A percentile compares a stretch with the other conserved stretches of the same genome.
Evolutionary conservation across 176 grass and related monocot genomes (phyloP).

Genomic region (Alopecurus myosuroides): DNA sequence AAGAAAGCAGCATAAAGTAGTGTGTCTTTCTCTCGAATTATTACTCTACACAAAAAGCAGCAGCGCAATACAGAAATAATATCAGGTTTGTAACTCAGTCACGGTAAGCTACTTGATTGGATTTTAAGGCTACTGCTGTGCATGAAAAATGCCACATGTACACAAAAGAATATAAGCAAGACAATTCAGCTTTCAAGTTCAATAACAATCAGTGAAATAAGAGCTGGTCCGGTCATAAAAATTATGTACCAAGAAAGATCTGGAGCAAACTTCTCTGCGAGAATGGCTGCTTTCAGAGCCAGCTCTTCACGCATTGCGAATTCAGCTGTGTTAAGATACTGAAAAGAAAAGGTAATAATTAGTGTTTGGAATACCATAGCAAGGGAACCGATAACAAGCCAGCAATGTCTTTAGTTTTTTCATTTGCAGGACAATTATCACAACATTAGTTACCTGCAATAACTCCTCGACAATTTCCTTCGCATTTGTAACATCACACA

Average conservation of each 20-base stretch:
- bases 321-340: slow-evolving; percentile 99
- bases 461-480: slow-evolving; percentile 99
- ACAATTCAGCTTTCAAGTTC: neutral
- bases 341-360: slow-evolving; percentile 17
- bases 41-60: neutral
- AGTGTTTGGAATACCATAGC: slow-evolving; percentile 15
- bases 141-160: neutral
- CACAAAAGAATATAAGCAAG: neutral
- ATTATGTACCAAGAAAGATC: slow-evolving; percentile 86
- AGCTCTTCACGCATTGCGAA: slow-evolving; percentile 98
- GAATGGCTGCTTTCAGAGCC: slow-evolving; percentile 91
- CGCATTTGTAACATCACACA: slow-evolving; percentile 98
- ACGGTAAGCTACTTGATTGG: neutral
- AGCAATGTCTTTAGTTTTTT: neutral
- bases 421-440: neutral
- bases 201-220: neutral
- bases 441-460: slow-evolving; percentile 68
- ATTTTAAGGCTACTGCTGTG: neutral
- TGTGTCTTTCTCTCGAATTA: neutral
- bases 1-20: neutral
- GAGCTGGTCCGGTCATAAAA: neutral
- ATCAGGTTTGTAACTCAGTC: neutral
- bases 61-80: slow-evolving; percentile 6
- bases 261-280: slow-evolving; percentile 98
- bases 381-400: neutral